Percentiles rank a stretch among this genome's conserved stretches.
phyloP scores from a whole-genome alignment of 768 basidiomycete species.

The Russula foetens region DNA sequence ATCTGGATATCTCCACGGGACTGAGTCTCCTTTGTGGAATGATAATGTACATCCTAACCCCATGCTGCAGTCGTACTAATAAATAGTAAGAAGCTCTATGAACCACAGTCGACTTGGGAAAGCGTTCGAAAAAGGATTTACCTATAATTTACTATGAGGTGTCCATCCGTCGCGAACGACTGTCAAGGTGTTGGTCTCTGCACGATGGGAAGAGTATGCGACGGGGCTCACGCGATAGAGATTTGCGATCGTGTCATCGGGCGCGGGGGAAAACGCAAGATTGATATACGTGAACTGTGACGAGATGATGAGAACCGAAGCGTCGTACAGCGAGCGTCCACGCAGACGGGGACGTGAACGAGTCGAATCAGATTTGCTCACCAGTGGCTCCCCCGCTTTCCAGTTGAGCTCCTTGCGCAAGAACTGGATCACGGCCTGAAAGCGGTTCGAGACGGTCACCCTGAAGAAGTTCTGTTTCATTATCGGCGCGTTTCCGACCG shows the following conservation, averaged over 20 bases:
- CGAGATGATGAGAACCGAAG: neutral
- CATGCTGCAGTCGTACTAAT: constrained; percentile 51
- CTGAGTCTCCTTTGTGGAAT: neutral
- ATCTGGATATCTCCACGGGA: neutral
- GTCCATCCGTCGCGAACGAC: constrained; percentile 56
- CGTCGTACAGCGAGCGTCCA: neutral
- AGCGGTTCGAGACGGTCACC: constrained; percentile 89
- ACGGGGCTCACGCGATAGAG: constrained; percentile 46
- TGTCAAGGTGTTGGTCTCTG: constrained; percentile 20
- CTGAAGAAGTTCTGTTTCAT: constrained; percentile 99
- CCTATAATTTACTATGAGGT: constrained; percentile 65
- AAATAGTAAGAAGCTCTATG: neutral
- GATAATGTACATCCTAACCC: constrained; percentile 31
- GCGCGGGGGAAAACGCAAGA: constrained; percentile 66
- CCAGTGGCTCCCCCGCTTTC: constrained; percentile 80
- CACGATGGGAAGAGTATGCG: neutral
- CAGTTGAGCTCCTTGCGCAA: constrained; percentile 82
- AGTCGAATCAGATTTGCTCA: constrained; percentile 37
- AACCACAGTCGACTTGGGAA: neutral
- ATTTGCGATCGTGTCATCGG: constrained; percentile 67
- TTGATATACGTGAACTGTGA: constrained; percentile 74
- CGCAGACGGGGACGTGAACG: neutral
- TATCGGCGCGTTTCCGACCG: constrained; percentile 94
- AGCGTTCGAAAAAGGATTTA: constrained; percentile 15
- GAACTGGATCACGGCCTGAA: constrained; percentile 93